Evolutionary conservation across 768 basidiomycete species (phyloP), one percentile per base, ranked within the genome.

Genomic region (Mrakia hoshinonis): DNA sequence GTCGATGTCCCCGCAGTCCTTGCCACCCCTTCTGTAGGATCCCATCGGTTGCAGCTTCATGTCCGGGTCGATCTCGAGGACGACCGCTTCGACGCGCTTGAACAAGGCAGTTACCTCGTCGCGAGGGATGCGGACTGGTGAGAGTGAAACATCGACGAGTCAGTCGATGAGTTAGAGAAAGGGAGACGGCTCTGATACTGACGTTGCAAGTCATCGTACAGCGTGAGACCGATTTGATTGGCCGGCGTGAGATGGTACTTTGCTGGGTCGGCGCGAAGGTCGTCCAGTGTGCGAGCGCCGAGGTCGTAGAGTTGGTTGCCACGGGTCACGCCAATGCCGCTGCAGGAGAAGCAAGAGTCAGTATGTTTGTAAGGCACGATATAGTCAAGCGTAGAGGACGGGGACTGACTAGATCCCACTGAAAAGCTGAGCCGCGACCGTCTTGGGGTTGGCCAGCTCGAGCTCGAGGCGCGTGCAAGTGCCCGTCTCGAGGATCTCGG

Each of bases 1-100:
- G 78, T 97, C 93, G 70, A 97, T 90, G 77, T 96, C 94, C 2
- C 94, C 94, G 69, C 90, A 93, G 67, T 87, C 86, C 0, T 83
- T 80, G 78, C 89, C 89, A 5, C 92, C 91, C 71, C 92, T 90
- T 75, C 93, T 81, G 78, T 88, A 97, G 74, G 90, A 92, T 0
- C 93, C 94, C 93, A 95, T 94, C 61, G 94, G 87, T 63, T 92
- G 87, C 12, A 96, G 80, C 76, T 85, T 86, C 10, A 94, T 77
- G 66, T 85, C 84, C 6, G 85, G 80, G 76, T 94, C 92, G 39
- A 95, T 82, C 1, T 79, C 80, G 12, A 89, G 82, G 2, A 90
- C 92, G 91, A 62, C 54, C 2, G 24, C n/a, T 15, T 67, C 52
- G 54, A 73, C 29, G 47, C 60, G 51, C 38, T 87, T 84, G 75